Evolutionary conservation across 2,329 filamentous ascomycete species (phyloP), one percentile per base, ranked within the genome.

Genomic region (Sporothrix brasiliensis): DNA sequence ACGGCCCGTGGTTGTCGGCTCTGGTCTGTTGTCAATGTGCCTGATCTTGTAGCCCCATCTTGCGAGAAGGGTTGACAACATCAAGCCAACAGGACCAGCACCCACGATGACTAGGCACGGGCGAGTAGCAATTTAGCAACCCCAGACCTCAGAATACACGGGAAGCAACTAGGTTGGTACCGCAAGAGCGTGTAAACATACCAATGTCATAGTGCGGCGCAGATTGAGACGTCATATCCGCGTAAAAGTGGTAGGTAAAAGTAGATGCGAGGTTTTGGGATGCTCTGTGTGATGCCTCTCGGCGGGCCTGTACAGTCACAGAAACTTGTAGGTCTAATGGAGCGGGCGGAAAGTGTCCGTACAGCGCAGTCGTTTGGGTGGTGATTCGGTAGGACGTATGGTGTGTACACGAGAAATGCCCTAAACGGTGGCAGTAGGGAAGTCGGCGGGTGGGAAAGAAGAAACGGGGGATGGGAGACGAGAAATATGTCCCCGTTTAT

Each of bases 11-110:
- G 88, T 77, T 14, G 93, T 97, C 19, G 93, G 93, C 76, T 94
- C 91, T 2, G 92, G 85, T 71, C 93, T 87, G 81, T 96, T 97
- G 81, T 97, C 94, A 77, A 97, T 93, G 81, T 97, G 93, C 84
- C 94, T 97, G 80, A 97, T 92, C 79, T 89, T 93, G 84, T 97
- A 97, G 24, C 94, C 94, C 92, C 93, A 97, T 82, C 93, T 86
- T 72, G 92, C 92, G 73, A 97, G 86, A 78, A 92, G 94, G 41
- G 93, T 93, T 10, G 93, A 95, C 30, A 97, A 86, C 81, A 96
- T 89, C 71, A 97, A 87, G 69, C 94, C 94, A 53, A 94, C 93
- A 4, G 94, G 94, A 19, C 94, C 94, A 70, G 94, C 94, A 74
- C 94, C 94, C 69, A 97, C 86, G 74, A 97, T 93, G 75, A 97